Base-by-base conservation (phyloP, 352 stramenopile species). In the Globisporangium orthogonon region DNA sequence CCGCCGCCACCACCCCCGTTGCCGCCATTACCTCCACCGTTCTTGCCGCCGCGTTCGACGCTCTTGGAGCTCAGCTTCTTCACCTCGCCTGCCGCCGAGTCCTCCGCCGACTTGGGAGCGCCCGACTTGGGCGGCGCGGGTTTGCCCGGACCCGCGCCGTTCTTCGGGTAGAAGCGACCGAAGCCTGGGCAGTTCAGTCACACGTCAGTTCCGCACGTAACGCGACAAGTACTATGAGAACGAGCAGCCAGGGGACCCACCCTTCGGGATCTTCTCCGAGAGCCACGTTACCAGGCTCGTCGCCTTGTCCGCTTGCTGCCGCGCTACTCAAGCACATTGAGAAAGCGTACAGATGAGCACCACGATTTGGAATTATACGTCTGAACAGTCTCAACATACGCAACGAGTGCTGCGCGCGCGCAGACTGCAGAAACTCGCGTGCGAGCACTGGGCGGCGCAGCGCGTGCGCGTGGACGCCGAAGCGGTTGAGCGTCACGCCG, bases 111-210 rank as follows among this genome's bases (percentile, higher is more conserved):
- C 52, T 87, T 88, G 15, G 76, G 67, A 0, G 59, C 70, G 4
- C 65, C 62, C 61, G 63, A 61, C 63, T 89, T 92, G 0, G 80
- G 75, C 14, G 75, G 74, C 10, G 66, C 61, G 0, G 62, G 50
- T 46, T 89, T 91, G 35, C 65, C 69, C 6, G 44, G 45, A 23
- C 59, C 55, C 15, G 58, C 61, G 18, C 65, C 76, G 54, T 87
- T 91, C 65, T 94, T 94, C 13, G 85, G 85, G 67, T 90, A 91
- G 48, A 94, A 94, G 4, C 85, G 80, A 14, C 80, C 85, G 60
- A 94, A 94, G 10, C 84, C 83, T 80, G 44, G 6, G 4, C 40
- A 46, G 33, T 23, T 23, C 23, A 46, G 18, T 18, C 13, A n/a
- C 14, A 23, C 40, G 1, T 46, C 14, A 46, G 40, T 18, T 46